Base-by-base conservation (phyloP, 805 yeast genomes). In the Komagataella kurtzmanii region DNA sequence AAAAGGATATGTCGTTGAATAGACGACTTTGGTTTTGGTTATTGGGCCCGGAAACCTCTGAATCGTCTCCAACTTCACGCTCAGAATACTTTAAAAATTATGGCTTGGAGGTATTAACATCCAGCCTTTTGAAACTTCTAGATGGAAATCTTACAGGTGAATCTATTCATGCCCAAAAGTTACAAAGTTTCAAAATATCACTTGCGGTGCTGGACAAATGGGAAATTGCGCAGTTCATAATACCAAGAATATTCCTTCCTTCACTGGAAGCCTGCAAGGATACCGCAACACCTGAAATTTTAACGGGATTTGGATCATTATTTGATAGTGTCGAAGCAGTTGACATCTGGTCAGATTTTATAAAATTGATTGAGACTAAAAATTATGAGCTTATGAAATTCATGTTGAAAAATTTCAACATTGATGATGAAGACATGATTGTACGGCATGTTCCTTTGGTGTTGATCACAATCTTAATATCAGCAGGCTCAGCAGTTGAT, bases 11-110 rank as follows among this genome's bases (percentile, higher is more conserved):
- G 97, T 88, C 97, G 7, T 73, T 93, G 54, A 93, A 93, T 64
- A 75, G 99, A 65, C 76, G 99, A 59, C 72, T 93, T 18, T 90
- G 98, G 97, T 82, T 76, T 54, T 93, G 97, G 95, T 68, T 93
- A 6, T 65, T 91, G 24, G 97, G 98, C 0, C 93, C 96, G 1
- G 88, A 82, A 17, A 56, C 51, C 18, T 53, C 49, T 6, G 47
- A 21, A 19, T 45, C 47, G 10, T 30, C 40, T 30, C 40, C 40
- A 30, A 30, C 14, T 30, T 55, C 70, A 6, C 64, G 81, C 52
- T 63, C 75, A 4, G 73, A 72, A 36, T 90, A 83, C 61, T 89
- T 90, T 63, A 60, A 69, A n/a, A 61, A 59, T 6, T 72, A 74
- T 59, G 96, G 88, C 0, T 63, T 76, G 43, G 62, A 70, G 1